phyloP scores from a whole-genome alignment of 768 basidiomycete genomes.

The Fibroporia radiculosa region DNA sequence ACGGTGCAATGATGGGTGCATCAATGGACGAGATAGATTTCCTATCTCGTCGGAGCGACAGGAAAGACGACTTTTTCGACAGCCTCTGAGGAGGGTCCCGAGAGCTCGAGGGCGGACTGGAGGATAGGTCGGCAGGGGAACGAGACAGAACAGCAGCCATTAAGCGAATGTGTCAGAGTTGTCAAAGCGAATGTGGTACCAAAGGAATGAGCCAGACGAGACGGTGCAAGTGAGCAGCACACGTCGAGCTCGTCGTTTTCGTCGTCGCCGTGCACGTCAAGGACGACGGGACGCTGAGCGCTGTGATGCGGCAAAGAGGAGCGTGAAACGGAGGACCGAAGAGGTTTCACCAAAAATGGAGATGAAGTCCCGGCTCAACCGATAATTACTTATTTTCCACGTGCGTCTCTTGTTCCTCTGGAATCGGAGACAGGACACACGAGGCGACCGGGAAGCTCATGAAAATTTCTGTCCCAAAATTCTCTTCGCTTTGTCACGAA shows the following conservation, averaged over 20 bases:
- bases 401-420: too few species aligned
- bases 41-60: conserved; percentile 35
- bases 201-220: conserved; percentile 12
- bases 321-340: not conserved
- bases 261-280: conserved; percentile 6
- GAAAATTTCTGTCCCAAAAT: too few species aligned
- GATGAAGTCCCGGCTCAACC: too few species aligned
- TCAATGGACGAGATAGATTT: conserved; percentile 10
- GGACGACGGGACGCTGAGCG: not conserved
- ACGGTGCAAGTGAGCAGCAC: conserved; percentile 6
- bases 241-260: conserved; percentile 13
- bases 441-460: too few species aligned
- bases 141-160: conserved; percentile 16
- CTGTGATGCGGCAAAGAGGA: not conserved
- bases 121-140: conserved; percentile 7
- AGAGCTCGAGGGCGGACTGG: not conserved
- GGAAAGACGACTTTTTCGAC: conserved; percentile 46
- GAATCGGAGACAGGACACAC: too few species aligned
- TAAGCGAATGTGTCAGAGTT: conserved; percentile 4
- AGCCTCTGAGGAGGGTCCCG: conserved; percentile 31
- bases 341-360: too few species aligned
- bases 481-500: too few species aligned
- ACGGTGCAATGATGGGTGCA: not conserved
- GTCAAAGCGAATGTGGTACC: conserved; percentile 13
- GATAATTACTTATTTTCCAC: too few species aligned